Base-by-base conservation (phyloP, 805 yeast genomes). In the Phaffomyces thermotolerans region DNA sequence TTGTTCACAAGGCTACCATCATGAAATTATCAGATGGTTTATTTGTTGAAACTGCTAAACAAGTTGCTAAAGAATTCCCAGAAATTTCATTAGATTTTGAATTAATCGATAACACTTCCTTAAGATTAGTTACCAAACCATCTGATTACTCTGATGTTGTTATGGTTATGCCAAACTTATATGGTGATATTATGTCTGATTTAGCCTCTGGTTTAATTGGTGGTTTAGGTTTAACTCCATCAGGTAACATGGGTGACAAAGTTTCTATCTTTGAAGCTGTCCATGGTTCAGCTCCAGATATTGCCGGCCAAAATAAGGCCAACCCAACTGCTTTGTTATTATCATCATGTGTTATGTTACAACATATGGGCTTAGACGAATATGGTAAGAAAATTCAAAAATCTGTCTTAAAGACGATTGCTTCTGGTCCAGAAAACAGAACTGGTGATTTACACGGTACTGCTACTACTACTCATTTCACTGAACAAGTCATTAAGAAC, bases 271-370 rank as follows among this genome's bases (percentile, higher is more conserved):
- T 93, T 68, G 99, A 93, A 79, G 99, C 99, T 53, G 99, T 93
- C 63, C 99, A 93, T 69, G 99, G 99, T 68, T 90, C 98, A 46
- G 99, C 99, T 52, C 99, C 99, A 58, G 99, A 93, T 68, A 93
- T 93, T 63, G 98, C 98, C 51, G 99, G 99, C 64, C 88, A 93
- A 78, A 95, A 95, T 65, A 79, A 87, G 66, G 99, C 99, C 53
- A 93, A 93, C 81, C 99, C 99, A 73, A 93, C 99, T 49, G 99
- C 99, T 45, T 72, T 93, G 64, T 76, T 93, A 66, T 78, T 93
- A 65, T 88, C 96, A 40, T 91, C 98, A 37, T 88, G 90, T 64
- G 93, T 93, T 97, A 91, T 93, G 98, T 83, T 93, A 77, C 85
- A 95, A 75, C 99, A 93, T 78, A 91, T 93, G 98, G 82, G 87